Base-by-base conservation (phyloP, 306 rosid species). In the Vachellia collinsii region DNA sequence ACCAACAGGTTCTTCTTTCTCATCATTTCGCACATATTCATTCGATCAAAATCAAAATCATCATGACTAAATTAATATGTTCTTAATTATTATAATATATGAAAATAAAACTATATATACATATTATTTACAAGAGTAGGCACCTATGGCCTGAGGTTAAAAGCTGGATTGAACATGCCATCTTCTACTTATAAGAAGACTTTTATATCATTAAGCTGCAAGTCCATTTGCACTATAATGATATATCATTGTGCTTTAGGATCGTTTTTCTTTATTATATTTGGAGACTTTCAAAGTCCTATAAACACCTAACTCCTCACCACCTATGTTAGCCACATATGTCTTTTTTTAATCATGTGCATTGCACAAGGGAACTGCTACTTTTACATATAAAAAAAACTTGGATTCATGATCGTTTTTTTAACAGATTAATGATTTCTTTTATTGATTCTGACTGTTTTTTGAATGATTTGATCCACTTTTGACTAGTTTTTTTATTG, bases 1-100 rank as follows among this genome's bases (percentile, higher is more conserved):
- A 90, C 4, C 96, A 90, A 69, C 91, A 93, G 64, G 85, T 91
- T 4, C 88, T 91, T 2, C 46, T 54, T 56, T 56, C 63, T 56
- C 63, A 54, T 54, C 22, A 1, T 54, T 54, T 51, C 3, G 0
- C 22, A 51, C 22, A 51, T 51, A 17, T 16, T 51, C n/a, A 7
- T 51, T 22, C 5, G 3, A 51, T 51, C 23, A 8, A 5, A 19
- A 51, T 51, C 34, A 29, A 29, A 29, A 29, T 29, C 2, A 19
- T 16, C 59, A 7, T 53, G 7, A 7, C 10, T 53, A 53, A 53
- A 53, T 51, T 51, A 51, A 51, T 53, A 19, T 51, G 58, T 51
- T 51, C 14, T 16, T 51, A 51, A 17, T 51, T 5, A 17, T 47
- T 16, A 14, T 4, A 48, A 47, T 47, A 47, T 47, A 47, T 13